Conservation (phyloP, 2,329 filamentous ascomycete species). For the Metarhizium album region DNA sequence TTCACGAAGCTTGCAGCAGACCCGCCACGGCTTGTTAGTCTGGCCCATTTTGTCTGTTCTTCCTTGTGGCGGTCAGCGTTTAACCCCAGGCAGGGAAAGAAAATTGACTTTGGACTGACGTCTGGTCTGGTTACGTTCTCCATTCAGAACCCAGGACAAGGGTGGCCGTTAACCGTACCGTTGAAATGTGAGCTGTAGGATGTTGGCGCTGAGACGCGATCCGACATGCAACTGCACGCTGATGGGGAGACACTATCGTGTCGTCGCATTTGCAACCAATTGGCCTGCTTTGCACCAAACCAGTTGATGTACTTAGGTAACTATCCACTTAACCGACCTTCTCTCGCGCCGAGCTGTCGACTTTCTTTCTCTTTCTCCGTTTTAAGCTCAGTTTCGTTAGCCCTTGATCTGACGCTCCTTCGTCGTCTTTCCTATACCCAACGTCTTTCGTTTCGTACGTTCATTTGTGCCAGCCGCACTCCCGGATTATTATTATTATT, state of each 20-base stretch:
- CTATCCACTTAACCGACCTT: not conserved
- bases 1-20: constrained; percentile 12
- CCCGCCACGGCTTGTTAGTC: constrained; percentile 1
- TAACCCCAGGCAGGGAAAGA: not conserved
- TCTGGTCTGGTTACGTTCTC: no score
- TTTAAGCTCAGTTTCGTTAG: not conserved
- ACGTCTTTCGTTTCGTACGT: not conserved
- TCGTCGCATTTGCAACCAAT: not conserved
- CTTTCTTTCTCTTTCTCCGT: not conserved
- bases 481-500: no score
- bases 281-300: no score
- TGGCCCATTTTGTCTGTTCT: not conserved
- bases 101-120: not conserved
- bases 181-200: not conserved
- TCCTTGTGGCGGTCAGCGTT: not conserved
- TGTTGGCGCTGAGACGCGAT: not conserved
- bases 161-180: not conserved
- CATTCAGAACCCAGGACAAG: not conserved
- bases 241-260: not conserved
- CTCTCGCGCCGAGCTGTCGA: not conserved
- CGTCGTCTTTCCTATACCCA: not conserved
- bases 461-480: not conserved
- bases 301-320: not conserved
- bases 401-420: not conserved
- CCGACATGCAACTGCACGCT: not conserved